These are phyloP conservation scores for Calycina herbarum DNA, from an alignment of 2,329 filamentous ascomycete species.

Conservation along the genomic window DNA sequence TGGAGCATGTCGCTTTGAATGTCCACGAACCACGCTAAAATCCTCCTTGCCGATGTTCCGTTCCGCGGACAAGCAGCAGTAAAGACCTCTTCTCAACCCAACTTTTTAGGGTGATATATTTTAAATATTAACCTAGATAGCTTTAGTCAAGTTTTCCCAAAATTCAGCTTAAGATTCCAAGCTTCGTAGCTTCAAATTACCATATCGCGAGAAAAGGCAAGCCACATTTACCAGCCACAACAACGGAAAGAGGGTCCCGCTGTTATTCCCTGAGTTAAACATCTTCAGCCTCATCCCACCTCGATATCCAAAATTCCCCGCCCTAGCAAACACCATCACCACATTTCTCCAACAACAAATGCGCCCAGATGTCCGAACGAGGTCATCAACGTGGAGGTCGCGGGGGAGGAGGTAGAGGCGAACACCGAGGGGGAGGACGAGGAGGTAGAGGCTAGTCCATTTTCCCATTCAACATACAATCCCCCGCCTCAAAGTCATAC, in stretches of 20 bases:
- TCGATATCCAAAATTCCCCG: slow-evolving; percentile 1
- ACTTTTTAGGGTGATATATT: too few relatives aligned
- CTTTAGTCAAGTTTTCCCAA: too few relatives aligned
- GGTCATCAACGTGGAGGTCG: slow-evolving; percentile 30
- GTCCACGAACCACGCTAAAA: too few relatives aligned
- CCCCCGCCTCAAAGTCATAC: background rate
- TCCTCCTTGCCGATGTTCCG: too few relatives aligned
- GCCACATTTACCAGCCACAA: background rate
- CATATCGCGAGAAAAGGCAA: background rate
- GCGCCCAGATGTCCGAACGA: slow-evolving; percentile 31
- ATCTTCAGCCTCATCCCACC: slow-evolving; percentile 14
- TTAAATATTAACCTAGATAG: too few relatives aligned
- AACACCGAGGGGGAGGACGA: slow-evolving; percentile 16
- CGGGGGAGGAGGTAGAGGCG: slow-evolving; percentile 23
- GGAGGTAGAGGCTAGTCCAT: slow-evolving; percentile 25
- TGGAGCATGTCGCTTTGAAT: too few relatives aligned
- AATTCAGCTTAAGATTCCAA: too few relatives aligned
- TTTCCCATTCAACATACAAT: background rate
- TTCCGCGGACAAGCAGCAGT: too few relatives aligned
- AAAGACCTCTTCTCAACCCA: too few relatives aligned
- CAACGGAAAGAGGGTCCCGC: background rate
- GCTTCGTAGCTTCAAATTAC: background rate
- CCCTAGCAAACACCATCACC: background rate
- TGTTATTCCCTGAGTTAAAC: background rate
- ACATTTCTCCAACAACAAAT: slow-evolving; percentile 10